These are phyloP conservation scores for Kwoniella botswanensis DNA, from an alignment of 768 basidiomycete genomes.

Conservation along the genomic window DNA sequence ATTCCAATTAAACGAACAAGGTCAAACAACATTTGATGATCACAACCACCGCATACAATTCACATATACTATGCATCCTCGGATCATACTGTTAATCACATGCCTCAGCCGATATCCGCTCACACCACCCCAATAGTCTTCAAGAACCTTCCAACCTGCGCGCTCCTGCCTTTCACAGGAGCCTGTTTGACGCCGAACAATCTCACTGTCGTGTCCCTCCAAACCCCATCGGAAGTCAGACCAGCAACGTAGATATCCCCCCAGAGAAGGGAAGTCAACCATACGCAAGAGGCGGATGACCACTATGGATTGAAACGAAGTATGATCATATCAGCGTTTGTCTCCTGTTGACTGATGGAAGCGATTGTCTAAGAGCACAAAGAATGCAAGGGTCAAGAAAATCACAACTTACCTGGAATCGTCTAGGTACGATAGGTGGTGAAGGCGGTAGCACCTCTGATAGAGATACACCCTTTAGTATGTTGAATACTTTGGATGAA, in stretches of 20 bases:
- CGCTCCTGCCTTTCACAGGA: conserved; percentile 70
- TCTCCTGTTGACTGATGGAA: neutral
- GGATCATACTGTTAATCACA: neutral
- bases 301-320: conserved; percentile 64
- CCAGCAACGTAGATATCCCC: conserved; percentile 91
- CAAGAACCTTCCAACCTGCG: conserved; percentile 50
- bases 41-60: no score
- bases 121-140: conserved; percentile 49
- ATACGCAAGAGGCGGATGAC: conserved; percentile 87
- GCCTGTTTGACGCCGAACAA: conserved; percentile 91
- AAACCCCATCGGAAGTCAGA: conserved; percentile 75
- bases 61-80: no score
- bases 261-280: conserved; percentile 94
- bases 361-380: neutral
- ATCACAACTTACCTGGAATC: conserved; percentile 69
- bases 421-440: conserved; percentile 70
- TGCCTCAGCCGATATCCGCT: neutral
- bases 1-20: no score
- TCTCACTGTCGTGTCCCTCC: conserved; percentile 87
- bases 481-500: conserved; percentile 72
- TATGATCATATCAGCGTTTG: neutral
- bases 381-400: conserved; percentile 15
- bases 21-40: no score
- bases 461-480: conserved; percentile 72
- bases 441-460: conserved; percentile 74